A percentile compares a stretch with the other conserved stretches of the same genome.
Conservation (phyloP, 2,329 filamentous ascomycete species). For the Cordyceps fumosorosea region DNA sequence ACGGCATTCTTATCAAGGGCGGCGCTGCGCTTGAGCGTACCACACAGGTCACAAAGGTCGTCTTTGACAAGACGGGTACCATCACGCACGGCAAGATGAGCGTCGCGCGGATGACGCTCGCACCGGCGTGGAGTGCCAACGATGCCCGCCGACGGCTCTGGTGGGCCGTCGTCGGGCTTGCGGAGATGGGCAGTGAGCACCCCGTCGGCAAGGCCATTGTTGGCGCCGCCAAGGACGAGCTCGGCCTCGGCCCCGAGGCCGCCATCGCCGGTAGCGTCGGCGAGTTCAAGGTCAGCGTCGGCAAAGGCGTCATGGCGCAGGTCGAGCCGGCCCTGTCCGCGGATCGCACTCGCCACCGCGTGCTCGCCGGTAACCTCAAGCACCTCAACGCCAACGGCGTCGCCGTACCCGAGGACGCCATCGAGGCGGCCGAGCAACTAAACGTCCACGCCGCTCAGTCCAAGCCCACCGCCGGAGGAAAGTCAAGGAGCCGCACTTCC, state of each 20-base stretch:
- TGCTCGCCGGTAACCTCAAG: conserved; percentile 76
- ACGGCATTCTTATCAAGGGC: conserved; percentile 96
- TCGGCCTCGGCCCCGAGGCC: conserved; percentile 65
- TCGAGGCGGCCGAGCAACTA: conserved; percentile 55
- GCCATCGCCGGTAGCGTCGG: conserved; percentile 77
- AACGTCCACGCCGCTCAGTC: conserved; percentile 51
- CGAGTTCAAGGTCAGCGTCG: conserved; percentile 77
- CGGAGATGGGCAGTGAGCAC: conserved; percentile 93
- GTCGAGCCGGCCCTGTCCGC: conserved; percentile 68
- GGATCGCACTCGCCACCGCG: conserved; percentile 65
- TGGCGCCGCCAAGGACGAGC: conserved; percentile 64
- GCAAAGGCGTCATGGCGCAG: conserved; percentile 73
- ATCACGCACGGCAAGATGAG: conserved; percentile 94
- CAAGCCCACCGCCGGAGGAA: conserved; percentile 37
- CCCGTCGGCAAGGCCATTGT: conserved; percentile 89
- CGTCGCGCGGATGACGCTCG: conserved; percentile 66
- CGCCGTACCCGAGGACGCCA: conserved; percentile 54
- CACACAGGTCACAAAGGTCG: conserved; percentile 82
- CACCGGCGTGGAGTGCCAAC: conserved; percentile 60
- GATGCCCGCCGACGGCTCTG: conserved; percentile 68
- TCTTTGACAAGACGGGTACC: conserved; percentile 94
- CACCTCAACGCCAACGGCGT: conserved; percentile 70
- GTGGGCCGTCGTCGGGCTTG: conserved; percentile 95
- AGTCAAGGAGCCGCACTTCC: conserved; percentile 14
- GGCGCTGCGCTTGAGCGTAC: conserved; percentile 86